Percentiles rank a stretch among this genome's conserved stretches.
Evolutionary conservation across 345 rosid genomes (phyloP).

Genomic region (Erucastrum elatum): DNA sequence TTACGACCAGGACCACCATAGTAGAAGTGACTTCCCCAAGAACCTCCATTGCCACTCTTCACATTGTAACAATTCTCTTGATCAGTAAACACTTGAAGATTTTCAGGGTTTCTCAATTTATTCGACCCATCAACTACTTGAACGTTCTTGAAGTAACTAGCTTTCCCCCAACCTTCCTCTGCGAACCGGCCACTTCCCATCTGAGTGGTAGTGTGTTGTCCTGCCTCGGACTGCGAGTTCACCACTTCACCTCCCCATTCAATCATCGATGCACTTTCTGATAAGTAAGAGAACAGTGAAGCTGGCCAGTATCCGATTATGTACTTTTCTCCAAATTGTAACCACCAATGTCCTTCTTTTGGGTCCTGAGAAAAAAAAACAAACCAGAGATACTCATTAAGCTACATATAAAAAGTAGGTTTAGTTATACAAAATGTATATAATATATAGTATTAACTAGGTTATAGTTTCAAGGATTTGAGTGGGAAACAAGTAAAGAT

Average conservation of each 20-base stretch:
- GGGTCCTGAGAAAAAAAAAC: constrained; percentile 48
- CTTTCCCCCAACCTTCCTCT: constrained; percentile 61
- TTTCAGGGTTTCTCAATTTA: constrained; percentile 56
- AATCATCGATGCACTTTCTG: constrained; percentile 69
- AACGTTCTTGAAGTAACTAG: constrained; percentile 67
- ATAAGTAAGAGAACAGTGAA: constrained; percentile 61
- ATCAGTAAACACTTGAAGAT: constrained; percentile 56
- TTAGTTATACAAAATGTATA: not conserved
- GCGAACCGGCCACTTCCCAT: constrained; percentile 79
- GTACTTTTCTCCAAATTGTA: constrained; percentile 62
- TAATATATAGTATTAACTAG: not conserved
- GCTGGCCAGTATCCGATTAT: constrained; percentile 76
- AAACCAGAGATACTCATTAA: not conserved
- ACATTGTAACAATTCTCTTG: constrained; percentile 70
- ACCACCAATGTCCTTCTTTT: constrained; percentile 84
- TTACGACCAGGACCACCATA: constrained; percentile 76
- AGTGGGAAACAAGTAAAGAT: not conserved
- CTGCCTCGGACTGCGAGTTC: constrained; percentile 58
- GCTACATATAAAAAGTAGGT: not conserved
- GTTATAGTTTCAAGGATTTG: not conserved
- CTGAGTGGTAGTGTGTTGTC: constrained; percentile 63
- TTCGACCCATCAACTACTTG: constrained; percentile 64
- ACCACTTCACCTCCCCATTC: constrained; percentile 86
- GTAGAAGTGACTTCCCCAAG: constrained; percentile 69
- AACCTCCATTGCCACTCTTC: constrained; percentile 50